A percentile compares a stretch with the other conserved stretches of the same genome.
Conservation (phyloP, 371 early-diverging fungal species). For the Mucor circinelloides region DNA sequence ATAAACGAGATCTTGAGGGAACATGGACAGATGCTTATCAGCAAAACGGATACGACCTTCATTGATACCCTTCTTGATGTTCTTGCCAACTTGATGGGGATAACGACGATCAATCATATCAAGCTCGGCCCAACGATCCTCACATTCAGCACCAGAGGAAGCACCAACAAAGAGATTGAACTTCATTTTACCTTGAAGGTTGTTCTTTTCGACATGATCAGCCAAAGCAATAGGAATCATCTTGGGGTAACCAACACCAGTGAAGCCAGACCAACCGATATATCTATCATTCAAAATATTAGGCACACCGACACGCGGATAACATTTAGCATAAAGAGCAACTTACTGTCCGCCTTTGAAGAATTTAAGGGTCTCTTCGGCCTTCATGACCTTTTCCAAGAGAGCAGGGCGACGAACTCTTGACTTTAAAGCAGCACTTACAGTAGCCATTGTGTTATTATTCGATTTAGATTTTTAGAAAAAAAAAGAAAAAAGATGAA, state of each 20-base stretch:
- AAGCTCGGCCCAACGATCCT: conserved; percentile 51
- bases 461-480: background rate
- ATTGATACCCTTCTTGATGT: conserved; percentile 57
- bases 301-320: background rate
- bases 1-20: conserved; percentile 55
- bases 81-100: conserved; percentile 59
- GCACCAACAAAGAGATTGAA: conserved; percentile 61
- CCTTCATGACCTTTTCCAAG: conserved; percentile 49
- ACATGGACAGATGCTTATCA: conserved; percentile 61
- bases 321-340: background rate
- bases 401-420: conserved; percentile 54
- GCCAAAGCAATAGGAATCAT: conserved; percentile 54
- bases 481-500: conserved; percentile 10
- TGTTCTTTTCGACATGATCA: conserved; percentile 55
- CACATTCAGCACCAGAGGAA: conserved; percentile 52
- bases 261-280: conserved; percentile 57
- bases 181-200: conserved; percentile 54
- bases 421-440: conserved; percentile 49
- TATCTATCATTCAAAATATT: conserved; percentile 25
- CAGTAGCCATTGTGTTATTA: conserved; percentile 33
- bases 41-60: conserved; percentile 58
- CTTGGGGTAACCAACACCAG: conserved; percentile 60
- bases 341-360: conserved; percentile 57
- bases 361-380: conserved; percentile 49
- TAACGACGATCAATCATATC: conserved; percentile 61